Evolutionary conservation across 306 rosid species (phyloP), one percentile per base, ranked within the genome.

Genomic region (Vachellia pachyceras): DNA sequence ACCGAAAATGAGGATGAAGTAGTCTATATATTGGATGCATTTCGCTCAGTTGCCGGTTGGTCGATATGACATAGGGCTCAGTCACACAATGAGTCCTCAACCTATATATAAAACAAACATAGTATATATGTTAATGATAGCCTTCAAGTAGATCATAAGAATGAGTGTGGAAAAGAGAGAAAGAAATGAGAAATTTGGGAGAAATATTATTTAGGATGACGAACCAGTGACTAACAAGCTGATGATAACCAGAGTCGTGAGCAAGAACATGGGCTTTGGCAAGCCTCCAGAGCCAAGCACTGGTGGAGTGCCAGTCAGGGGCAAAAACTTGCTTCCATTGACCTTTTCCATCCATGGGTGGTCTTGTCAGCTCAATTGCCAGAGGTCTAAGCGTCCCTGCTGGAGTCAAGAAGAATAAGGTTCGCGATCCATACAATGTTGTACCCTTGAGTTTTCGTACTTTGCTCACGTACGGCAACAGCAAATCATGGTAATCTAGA

Each of bases 181-280:
- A 41, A 41, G 15, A 46, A 46, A 54, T 18, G 8, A 52, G 10
- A 50, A 50, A 50, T 17, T 50, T 4, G 20, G 18, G 35, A 55
- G 63, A 57, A 7, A 57, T 10, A 6, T 9, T 22, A 3, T 58
- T 1, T 58, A 60, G 40, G 49, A 8, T 66, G 20, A 46, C 46
- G 5, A 85, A 94, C 97, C 98, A 95, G 76, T 95, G 97, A 76
- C 84, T 86, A 73, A 95, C 92, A 74, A 95, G 97, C 74, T 95
- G 97, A 79, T 95, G 98, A 86, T 90, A 83, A 61, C 94, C 92
- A 57, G 97, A 80, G 85, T 95, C 97, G 78, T 95, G 97, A 37
- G 97, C 92, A 83, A 91, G 88, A 73, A 91, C 98, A 84, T 90
- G 97, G 71, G 91, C 88, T 80, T 92, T 92, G 75, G 98, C 98